Base-by-base conservation (phyloP, 805 yeast genomes). In the Pichia sporocuriosa region DNA sequence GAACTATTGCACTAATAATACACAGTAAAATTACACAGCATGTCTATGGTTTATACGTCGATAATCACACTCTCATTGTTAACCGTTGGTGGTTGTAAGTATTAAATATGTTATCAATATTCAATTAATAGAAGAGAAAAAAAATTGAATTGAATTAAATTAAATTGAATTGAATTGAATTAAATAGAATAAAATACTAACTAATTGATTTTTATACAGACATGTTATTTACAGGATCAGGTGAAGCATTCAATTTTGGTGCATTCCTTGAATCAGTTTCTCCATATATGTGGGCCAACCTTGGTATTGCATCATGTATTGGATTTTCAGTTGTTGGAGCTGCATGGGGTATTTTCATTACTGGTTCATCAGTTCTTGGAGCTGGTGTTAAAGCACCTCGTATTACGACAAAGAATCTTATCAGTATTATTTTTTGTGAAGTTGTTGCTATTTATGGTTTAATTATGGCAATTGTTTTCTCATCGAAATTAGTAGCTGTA, bases 331-430 rank as follows among this genome's bases (percentile, higher is more conserved):
- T 93, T 13, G 82, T 89, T 32, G 98, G 98, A 30, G 98, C 98
- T 13, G 97, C 97, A 5, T 93, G 98, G 98, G 98, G 98, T 50
- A 93, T 93, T 52, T 93, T 90, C 62, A 76, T 93, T 47, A 90
- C 97, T 2, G 98, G 98, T 31, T 73, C 96, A 1, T 79, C 96
- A 23, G 85, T 93, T 53, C 67, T 93, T 48, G 98, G 98, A 54
- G 98, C 98, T 3, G 98, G 98, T 70, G 97, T 93, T 46, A 85
- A 85, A 63, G 93, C 96, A 12, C 98, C 98, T 39, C 74, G 97
- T 61, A 94, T 93, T 60, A 89, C 97, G 33, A 93, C 98, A 42
- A 93, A 93, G 72, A 93, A 93, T 63, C 76, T 93, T 61, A 94
- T 93, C 50, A 84, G 95, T 32, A 93, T 93, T 63, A 94, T 93